These are phyloP conservation scores for Ilex paraguariensis DNA, from an alignment of 305 asterid genomes.

Conservation along the genomic window DNA sequence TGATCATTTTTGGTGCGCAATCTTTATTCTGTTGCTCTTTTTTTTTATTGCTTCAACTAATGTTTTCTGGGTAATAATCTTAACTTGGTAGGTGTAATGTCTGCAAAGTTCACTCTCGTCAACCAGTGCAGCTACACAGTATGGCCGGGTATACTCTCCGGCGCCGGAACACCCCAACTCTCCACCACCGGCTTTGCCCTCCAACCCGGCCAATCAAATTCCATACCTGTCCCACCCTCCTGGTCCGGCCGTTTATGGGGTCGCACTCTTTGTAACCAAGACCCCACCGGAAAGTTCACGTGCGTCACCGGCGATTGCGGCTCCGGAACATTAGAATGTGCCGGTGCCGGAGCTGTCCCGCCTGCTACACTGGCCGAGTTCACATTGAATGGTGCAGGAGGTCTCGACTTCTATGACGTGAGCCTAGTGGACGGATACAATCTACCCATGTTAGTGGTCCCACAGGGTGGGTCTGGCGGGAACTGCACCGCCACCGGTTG, in stretches of 20 bases:
- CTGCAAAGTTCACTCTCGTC: constrained; percentile 57
- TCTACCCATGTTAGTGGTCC: constrained; percentile 64
- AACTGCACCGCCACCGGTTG: constrained; percentile 74
- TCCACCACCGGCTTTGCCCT: constrained; percentile 64
- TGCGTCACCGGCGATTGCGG: constrained; percentile 92
- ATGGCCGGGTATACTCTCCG: constrained; percentile 79
- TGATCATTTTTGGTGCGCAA: no score
- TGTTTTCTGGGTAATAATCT: background rate
- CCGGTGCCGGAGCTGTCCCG: constrained; percentile 76
- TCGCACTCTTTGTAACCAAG: constrained; percentile 52
- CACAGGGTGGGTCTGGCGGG: constrained; percentile 44
- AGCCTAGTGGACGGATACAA: constrained; percentile 94
- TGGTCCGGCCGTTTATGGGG: constrained; percentile 97
- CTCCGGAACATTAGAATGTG: constrained; percentile 53
- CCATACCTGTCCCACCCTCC: constrained; percentile 44
- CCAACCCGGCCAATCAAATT: constrained; percentile 39
- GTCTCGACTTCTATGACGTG: constrained; percentile 80
- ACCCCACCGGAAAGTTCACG: constrained; percentile 51
- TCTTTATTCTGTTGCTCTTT: no score
- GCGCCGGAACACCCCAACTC: constrained; percentile 55
- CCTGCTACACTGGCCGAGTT: constrained; percentile 88
- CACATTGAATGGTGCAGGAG: constrained; percentile 56
- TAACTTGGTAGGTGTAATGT: constrained; percentile 21
- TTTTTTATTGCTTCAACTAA: background rate
- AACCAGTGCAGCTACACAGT: constrained; percentile 79